Conservation (phyloP, 2,329 filamentous ascomycete genomes). For the Aspergillus fijiensis region DNA sequence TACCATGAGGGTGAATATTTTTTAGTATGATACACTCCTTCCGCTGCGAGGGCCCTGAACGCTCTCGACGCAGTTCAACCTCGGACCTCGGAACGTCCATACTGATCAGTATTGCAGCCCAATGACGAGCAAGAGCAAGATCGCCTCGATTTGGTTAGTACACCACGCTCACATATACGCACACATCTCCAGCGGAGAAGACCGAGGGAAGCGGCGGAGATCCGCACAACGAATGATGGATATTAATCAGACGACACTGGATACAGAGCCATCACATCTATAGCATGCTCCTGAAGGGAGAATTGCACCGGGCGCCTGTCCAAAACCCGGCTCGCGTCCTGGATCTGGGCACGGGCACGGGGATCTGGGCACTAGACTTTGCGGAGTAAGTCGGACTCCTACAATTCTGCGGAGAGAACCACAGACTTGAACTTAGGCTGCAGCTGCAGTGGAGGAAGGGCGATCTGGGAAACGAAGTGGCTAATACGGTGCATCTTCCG, state of each 20-base stretch:
- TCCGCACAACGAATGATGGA: background rate
- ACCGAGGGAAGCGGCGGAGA: background rate
- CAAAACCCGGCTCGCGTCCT: slow-evolving; percentile 29
- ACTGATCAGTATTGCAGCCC: slow-evolving; percentile 19
- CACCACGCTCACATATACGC: background rate
- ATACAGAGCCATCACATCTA: slow-evolving; percentile 36
- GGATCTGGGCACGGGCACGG: slow-evolving; percentile 39
- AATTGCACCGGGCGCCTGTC: slow-evolving; percentile 28
- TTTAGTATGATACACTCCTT: slow-evolving; percentile 19
- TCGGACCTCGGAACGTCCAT: background rate
- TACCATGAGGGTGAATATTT: slow-evolving; percentile 34
- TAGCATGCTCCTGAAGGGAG: slow-evolving; percentile 33
- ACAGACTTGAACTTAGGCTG: no score
- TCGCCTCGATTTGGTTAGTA: slow-evolving; percentile 34
- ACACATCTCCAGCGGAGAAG: background rate
- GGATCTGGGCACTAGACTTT: slow-evolving; percentile 40
- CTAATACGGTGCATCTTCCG: background rate
- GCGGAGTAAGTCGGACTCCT: slow-evolving; percentile 30
- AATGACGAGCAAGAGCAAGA: slow-evolving; percentile 40
- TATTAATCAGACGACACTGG: slow-evolving; percentile 6
- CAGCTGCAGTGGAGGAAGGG: no score
- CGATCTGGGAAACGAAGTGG: background rate
- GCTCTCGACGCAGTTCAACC: background rate
- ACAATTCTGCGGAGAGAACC: no score
- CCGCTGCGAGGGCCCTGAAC: no score